A percentile compares a stretch with the other conserved stretches of the same genome.
phyloP scores from a whole-genome alignment of 2,329 filamentous ascomycete genomes.

The Colletotrichum scovillei region DNA sequence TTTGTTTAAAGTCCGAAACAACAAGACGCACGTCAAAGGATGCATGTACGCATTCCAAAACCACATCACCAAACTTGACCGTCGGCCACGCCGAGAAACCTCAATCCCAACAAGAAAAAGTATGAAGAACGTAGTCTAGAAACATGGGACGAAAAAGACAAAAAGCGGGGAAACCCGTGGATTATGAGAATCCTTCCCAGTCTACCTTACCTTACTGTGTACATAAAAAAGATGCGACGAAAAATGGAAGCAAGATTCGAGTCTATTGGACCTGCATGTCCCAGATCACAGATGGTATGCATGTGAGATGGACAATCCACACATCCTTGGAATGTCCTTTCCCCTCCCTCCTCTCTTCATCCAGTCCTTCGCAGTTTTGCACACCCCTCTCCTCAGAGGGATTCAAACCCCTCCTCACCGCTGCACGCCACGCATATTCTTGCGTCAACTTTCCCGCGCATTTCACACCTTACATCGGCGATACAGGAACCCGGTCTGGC shows the following conservation, averaged over 20 bases:
- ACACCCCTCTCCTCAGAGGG: neutral
- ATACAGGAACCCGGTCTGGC: slow-evolving; percentile 16
- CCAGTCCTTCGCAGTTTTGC: neutral
- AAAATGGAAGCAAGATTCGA: neutral
- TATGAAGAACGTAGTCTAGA: neutral
- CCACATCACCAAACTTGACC: neutral
- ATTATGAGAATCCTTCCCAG: no score
- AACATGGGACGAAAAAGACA: neutral
- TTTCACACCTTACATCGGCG: neutral
- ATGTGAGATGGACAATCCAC: neutral
- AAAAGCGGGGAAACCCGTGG: neutral
- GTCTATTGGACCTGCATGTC: neutral
- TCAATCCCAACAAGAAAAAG: neutral
- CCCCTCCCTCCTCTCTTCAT: neutral
- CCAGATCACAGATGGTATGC: neutral
- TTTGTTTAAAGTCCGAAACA: neutral
- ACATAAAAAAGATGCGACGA: neutral
- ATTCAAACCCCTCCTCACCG: neutral
- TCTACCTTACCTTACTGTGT: no score
- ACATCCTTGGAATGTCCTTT: neutral
- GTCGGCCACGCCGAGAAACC: slow-evolving; percentile 17
- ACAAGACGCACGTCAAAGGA: neutral
- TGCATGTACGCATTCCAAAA: neutral
- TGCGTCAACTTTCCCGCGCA: neutral
- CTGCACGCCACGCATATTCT: slow-evolving; percentile 1